A percentile compares a stretch with the other conserved stretches of the same genome.
These are phyloP conservation scores for Fraxinus latifolia DNA, from an alignment of 305 asterid species.

Conservation along the genomic window DNA sequence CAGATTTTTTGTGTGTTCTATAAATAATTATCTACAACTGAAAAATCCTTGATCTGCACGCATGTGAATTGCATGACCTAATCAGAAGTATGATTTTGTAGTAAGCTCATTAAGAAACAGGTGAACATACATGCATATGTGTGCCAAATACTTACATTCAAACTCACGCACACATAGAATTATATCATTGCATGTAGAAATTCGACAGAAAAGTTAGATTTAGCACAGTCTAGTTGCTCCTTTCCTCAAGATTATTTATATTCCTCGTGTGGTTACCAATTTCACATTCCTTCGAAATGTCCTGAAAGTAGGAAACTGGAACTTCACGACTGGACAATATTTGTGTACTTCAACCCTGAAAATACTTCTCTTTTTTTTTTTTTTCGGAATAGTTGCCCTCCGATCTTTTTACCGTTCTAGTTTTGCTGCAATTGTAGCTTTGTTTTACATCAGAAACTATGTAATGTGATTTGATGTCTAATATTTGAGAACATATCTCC, in stretches of 20 bases:
- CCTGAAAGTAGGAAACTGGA: not conserved
- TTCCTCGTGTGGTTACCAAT: not conserved
- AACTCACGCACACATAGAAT: not conserved
- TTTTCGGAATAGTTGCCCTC: not conserved
- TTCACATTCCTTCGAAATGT: not conserved
- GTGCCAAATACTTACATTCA: not conserved
- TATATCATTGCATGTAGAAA: not conserved
- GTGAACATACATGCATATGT: not conserved
- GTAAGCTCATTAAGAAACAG: not conserved
- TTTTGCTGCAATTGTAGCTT: not conserved
- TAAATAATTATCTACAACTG: not conserved
- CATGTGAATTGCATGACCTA: not conserved
- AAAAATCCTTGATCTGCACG: slow-evolving; percentile 1
- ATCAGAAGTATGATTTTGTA: not conserved
- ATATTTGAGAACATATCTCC: not conserved
- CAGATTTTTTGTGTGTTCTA: not conserved
- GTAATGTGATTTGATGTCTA: not conserved
- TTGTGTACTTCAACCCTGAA: not conserved
- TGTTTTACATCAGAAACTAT: not conserved
- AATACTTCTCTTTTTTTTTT: not conserved
- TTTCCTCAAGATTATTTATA: not conserved
- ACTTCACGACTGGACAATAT: not conserved
- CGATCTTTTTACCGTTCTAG: not conserved
- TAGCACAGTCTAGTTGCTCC: not conserved
- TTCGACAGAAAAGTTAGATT: not conserved